A percentile compares a stretch with the other conserved stretches of the same genome.
Evolutionary conservation across 108 stramenopile genomes (phyloP).

Genomic region (Nitzschia sp.): DNA sequence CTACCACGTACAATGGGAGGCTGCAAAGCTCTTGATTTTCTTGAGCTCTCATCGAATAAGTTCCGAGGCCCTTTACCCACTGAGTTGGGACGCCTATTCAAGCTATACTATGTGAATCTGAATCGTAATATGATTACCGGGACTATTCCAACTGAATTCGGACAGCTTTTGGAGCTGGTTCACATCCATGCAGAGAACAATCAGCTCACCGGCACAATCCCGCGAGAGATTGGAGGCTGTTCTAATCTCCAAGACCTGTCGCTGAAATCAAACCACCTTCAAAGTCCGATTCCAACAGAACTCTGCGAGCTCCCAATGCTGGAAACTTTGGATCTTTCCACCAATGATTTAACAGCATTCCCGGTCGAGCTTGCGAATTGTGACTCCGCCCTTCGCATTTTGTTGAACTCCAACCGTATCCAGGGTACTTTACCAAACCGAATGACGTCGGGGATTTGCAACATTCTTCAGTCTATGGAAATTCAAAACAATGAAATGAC

Average conservation of each 20-base stretch:
- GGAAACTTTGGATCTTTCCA: neutral
- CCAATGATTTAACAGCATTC: neutral
- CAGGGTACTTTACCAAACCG: neutral
- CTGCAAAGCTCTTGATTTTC: too few relatives aligned
- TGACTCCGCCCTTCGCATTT: neutral
- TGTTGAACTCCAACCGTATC: neutral
- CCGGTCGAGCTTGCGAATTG: neutral
- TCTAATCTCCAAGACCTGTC: neutral
- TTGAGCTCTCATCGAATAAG: too few relatives aligned
- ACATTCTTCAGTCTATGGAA: neutral
- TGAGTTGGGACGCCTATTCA: too few relatives aligned
- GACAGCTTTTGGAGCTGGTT: neutral
- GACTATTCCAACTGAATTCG: neutral
- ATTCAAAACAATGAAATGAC: neutral
- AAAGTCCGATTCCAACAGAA: neutral
- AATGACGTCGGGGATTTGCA: neutral
- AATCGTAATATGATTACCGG: conserved; percentile 1
- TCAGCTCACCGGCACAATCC: neutral
- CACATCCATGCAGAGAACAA: neutral
- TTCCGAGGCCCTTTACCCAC: too few relatives aligned
- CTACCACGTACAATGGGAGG: too few relatives aligned
- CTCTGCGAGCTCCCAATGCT: neutral
- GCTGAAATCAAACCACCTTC: neutral
- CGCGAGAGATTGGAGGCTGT: neutral
- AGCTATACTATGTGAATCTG: too few relatives aligned